Base-by-base conservation (phyloP, 495 filamentous ascomycete species). In the Achaetomiella virescens region DNA sequence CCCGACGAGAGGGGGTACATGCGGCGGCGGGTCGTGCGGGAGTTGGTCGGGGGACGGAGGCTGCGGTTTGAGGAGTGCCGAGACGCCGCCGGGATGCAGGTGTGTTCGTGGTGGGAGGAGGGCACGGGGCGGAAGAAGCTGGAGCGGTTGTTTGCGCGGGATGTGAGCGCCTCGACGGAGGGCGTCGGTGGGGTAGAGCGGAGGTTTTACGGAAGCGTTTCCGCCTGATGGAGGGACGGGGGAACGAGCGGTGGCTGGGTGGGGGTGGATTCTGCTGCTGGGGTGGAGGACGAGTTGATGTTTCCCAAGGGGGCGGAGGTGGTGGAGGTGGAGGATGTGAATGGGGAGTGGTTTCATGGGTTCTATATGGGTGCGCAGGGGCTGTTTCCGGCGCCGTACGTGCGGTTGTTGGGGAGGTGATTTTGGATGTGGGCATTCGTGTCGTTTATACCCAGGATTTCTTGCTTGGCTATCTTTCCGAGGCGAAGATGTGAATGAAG, bases 251-350 rank as follows among this genome's bases (percentile, higher is more conserved):
- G 56, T 76, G 15, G 88, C 89, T 0, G 55, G 72, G 18, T 96
- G 88, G 87, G 74, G 79, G 7, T 95, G 75, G 90, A 84, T 62
- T 89, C 88, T 8, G 78, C 78, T 6, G 65, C 64, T 0, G 82
- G 74, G 6, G 69, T 66, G 6, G 69, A 72, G 31, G 87, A 95
- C 68, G 91, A 96, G 74, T 66, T 96, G 49, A 72, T 81, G 61
- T 96, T 96, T 62, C 91, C 91, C 3, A 85, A 81, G 53, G 84
- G 86, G 6, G 89, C 90, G 0, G 88, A 92, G 69, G 79, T 96
- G 11, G 75, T 77, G 3, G 91, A 96, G 75, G 82, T 83, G 33
- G 82, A 88, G 70, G 84, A 88, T 68, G 81, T 91, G 42, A 95
- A 93, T 69, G 88, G 83, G 37, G 89, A 95, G 68, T 96, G 90